Evolutionary conservation across 306 rosid genomes (phyloP).

Genomic region (Inga leiocalycina): DNA sequence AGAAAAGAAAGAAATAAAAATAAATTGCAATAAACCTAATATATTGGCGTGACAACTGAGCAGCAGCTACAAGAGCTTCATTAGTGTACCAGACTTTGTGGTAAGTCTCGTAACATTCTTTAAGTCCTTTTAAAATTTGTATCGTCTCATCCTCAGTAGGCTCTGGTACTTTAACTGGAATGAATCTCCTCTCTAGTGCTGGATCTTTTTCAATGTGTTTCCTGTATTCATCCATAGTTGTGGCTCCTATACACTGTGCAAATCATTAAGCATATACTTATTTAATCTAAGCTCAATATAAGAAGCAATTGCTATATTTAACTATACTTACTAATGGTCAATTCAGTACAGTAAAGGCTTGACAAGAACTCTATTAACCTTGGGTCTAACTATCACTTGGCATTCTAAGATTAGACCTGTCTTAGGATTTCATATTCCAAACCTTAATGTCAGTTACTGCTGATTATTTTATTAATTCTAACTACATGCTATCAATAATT

Average conservation of each 20-base stretch:
- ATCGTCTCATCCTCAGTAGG: conserved; percentile 93
- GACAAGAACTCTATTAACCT: background rate
- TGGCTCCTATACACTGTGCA: conserved; percentile 79
- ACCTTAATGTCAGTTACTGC: background rate
- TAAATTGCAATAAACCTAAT: conserved; percentile 60
- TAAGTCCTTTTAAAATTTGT: conserved; percentile 84
- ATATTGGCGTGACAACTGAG: conserved; percentile 87
- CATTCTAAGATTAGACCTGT: background rate
- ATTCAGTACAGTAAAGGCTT: conserved; percentile 11
- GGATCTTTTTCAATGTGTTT: conserved; percentile 96
- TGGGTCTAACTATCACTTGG: background rate
- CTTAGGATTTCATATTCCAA: conserved; percentile 5
- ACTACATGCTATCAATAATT: conserved; percentile 10
- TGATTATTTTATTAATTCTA: background rate
- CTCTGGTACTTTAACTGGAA: conserved; percentile 93
- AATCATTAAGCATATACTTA: conserved; percentile 32
- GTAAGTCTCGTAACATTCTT: conserved; percentile 94
- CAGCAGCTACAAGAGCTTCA: conserved; percentile 89
- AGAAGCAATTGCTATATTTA: background rate
- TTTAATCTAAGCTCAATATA: conserved; percentile 23
- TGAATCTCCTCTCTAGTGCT: conserved; percentile 94
- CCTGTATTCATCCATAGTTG: conserved; percentile 93
- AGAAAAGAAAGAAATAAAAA: background rate
- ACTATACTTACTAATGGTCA: background rate
- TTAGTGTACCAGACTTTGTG: conserved; percentile 97